phyloP scores from a whole-genome alignment of 108 stramenopile genomes.

The Pseudonitzschia delicatissima region DNA sequence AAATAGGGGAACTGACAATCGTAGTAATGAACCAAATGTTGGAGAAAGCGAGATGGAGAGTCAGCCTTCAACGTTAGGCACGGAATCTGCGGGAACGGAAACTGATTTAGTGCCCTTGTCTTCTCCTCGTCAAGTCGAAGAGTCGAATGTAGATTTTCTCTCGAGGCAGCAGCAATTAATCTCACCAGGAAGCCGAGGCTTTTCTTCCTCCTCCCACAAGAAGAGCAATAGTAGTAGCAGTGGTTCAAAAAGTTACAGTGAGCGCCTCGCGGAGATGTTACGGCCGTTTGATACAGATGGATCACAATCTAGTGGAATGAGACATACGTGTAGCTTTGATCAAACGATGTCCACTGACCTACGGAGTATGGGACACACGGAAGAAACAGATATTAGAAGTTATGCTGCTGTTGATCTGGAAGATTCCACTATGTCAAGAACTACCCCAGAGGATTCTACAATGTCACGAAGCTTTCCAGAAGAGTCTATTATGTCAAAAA shows the following conservation, averaged over 20 bases:
- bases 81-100: too few relatives aligned
- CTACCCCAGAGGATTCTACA: too few relatives aligned
- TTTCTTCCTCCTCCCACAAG: neutral
- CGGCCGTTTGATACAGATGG: neutral
- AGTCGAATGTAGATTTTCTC: neutral
- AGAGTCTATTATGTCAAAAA: too few relatives aligned
- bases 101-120: neutral
- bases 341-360: neutral
- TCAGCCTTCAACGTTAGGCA: too few relatives aligned
- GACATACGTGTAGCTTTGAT: neutral
- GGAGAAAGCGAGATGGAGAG: neutral
- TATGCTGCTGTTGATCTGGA: too few relatives aligned
- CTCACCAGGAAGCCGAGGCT: neutral
- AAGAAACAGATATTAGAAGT: neutral
- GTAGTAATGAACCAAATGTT: neutral
- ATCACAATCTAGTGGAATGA: constrained; percentile 1
- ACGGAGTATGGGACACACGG: neutral
- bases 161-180: neutral
- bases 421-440: too few relatives aligned
- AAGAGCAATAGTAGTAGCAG: neutral
- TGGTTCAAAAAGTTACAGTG: neutral
- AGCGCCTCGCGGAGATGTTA: neutral
- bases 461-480: too few relatives aligned
- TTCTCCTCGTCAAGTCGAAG: neutral
- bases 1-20: neutral